phyloP scores from a whole-genome alignment of 306 rosid species.

The Glycine soja region DNA sequence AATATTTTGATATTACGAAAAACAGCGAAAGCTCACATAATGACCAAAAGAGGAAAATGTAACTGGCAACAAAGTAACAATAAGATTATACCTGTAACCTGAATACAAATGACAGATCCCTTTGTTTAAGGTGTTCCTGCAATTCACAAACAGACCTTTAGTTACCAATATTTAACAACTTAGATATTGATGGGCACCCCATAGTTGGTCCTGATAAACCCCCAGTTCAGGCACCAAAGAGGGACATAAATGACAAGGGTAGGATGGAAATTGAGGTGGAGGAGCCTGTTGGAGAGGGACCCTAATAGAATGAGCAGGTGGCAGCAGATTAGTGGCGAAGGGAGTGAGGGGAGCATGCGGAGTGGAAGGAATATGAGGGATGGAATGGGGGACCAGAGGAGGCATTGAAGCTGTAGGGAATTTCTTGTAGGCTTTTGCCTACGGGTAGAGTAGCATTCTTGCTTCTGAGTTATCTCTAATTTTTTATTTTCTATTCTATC shows the following conservation, averaged over 20 bases:
- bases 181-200: conserved; percentile 5
- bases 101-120: conserved; percentile 93
- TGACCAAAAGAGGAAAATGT: conserved; percentile 27
- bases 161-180: conserved; percentile 36
- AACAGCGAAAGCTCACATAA: conserved; percentile 9
- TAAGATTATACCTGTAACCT: conserved; percentile 83
- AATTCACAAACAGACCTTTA: conserved; percentile 41
- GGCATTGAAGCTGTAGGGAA: neutral
- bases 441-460: neutral
- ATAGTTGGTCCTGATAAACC: neutral
- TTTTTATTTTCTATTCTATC: neutral
- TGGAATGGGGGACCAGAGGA: neutral
- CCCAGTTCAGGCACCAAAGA: neutral
- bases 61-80: conserved; percentile 11
- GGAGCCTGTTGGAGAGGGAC: neutral
- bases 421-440: neutral
- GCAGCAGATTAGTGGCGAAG: neutral
- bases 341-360: neutral
- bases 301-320: conserved; percentile 12
- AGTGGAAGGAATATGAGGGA: neutral
- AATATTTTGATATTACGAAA: conserved; percentile 24
- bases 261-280: conserved; percentile 16
- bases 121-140: conserved; percentile 94
- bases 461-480: neutral
- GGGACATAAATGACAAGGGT: neutral